Base-by-base conservation (phyloP, 352 stramenopile genomes). In the Poterioochromonas sp. region DNA sequence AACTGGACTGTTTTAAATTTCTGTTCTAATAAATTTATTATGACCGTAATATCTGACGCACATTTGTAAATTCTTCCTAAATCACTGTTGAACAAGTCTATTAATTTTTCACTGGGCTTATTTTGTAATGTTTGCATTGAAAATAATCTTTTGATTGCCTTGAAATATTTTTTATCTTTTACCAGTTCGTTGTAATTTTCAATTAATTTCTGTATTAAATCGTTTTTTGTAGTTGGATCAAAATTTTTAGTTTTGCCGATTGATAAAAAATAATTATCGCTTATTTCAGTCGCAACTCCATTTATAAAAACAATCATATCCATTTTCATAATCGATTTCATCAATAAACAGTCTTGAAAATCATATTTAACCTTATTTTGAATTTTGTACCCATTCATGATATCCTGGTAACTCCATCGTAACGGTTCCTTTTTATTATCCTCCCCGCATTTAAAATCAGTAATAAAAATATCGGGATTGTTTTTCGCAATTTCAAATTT, bases 401-500 rank as follows among this genome's bases (percentile, higher is more conserved):
- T 65, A 65, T 11, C n/a, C 12, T 65, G 26, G 5, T 35, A 65
- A 32, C 11, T 39, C 54, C 54, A 65, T 65, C 54, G 5, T 29
- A 65, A 29, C 5, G 54, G 54, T 65, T 65, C 54, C 5, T 65
- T 32, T 15, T 65, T 65, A 39, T 65, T 35, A 35, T 65, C 8
- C 26, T 39, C 54, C 12, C 54, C 54, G 26, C 34, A 39, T 65
- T 65, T 65, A 32, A 65, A 65, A 65, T 65, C 54, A 39, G 8
- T 35, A 35, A 65, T 65, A 65, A 39, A 65, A 29, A 65, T 35
- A 65, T 65, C 26, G 5, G 54, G 54, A 32, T 65, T 32, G 5
- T 65, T 32, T 65, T 65, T 32, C 26, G 54, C 8, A 12, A 35
- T 32, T 65, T 65, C n/a, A 65, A 65, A 65, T 39, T 65, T 65